These are phyloP conservation scores for Pestalotiopsis sp. DNA, from an alignment of 2,329 filamentous ascomycete genomes.

Conservation along the genomic window DNA sequence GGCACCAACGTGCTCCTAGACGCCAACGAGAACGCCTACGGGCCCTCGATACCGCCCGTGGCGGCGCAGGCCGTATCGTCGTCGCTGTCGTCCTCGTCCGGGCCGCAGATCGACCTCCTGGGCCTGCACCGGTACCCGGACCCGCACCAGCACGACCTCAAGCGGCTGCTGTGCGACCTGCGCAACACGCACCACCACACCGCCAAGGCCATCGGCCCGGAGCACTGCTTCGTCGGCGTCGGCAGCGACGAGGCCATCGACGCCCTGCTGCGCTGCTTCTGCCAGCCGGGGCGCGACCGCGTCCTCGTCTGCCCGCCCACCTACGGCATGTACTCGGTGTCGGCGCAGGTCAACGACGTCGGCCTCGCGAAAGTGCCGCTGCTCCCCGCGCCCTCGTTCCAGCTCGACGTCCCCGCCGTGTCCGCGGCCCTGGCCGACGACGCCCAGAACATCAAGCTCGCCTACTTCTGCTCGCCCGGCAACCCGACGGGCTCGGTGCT, in stretches of 20 bases:
- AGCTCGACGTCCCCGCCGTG: conserved; percentile 72
- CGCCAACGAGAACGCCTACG: conserved; percentile 96
- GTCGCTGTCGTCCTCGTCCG: conserved; percentile 41
- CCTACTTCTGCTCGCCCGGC: conserved; percentile 92
- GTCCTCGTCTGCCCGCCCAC: conserved; percentile 96
- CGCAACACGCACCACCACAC: conserved; percentile 88
- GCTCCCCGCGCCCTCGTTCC: conserved; percentile 71
- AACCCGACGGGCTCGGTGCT: conserved; percentile 89
- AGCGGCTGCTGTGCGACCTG: conserved; percentile 82
- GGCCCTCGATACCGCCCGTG: conserved; percentile 70
- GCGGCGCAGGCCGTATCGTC: conserved; percentile 35
- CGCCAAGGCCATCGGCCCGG: conserved; percentile 70
- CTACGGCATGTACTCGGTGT: conserved; percentile 98
- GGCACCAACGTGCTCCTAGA: conserved; percentile 95
- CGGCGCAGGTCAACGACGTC: conserved; percentile 92
- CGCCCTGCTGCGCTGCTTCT: conserved; percentile 91
- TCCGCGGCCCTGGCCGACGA: conserved; percentile 60
- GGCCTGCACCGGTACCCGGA: conserved; percentile 94
- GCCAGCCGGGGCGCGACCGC: conserved; percentile 81
- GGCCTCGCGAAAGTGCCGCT: conserved; percentile 85
- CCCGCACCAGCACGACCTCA: conserved; percentile 87
- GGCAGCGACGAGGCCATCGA: conserved; percentile 98
- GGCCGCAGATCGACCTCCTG: conserved; percentile 72
- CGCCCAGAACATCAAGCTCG: conserved; percentile 73
- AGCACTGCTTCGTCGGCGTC: conserved; percentile 91